Conservation (phyloP, 2,329 filamentous ascomycete genomes). For the Aspergillus thermomutatus region DNA sequence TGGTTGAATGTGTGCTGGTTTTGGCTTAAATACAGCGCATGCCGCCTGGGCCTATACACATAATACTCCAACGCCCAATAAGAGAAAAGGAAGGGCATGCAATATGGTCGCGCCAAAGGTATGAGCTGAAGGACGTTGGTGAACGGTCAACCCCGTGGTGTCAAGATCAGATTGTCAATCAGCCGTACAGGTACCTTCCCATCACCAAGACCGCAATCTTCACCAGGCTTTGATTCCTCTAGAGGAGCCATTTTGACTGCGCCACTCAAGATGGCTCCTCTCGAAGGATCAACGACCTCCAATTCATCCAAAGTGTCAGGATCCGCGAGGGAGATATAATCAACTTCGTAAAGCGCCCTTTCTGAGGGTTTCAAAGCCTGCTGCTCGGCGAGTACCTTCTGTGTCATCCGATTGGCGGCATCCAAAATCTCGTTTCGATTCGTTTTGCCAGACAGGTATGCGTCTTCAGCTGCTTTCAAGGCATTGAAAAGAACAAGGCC, state of each 20-base stretch:
- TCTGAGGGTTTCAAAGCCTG: constrained; percentile 55
- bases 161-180: constrained; percentile 87
- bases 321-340: constrained; percentile 90
- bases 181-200: constrained; percentile 75
- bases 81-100: neutral
- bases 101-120: neutral
- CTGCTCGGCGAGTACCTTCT: constrained; percentile 59
- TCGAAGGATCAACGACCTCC: constrained; percentile 62
- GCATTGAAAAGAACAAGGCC: constrained; percentile 70
- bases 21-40: neutral
- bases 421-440: constrained; percentile 67
- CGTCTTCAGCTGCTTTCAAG: constrained; percentile 65
- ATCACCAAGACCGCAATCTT: constrained; percentile 68
- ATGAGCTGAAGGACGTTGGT: neutral
- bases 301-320: constrained; percentile 79
- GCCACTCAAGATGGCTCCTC: constrained; percentile 81
- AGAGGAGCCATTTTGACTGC: constrained; percentile 86
- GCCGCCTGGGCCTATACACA: neutral
- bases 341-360: constrained; percentile 73
- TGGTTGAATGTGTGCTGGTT: neutral
- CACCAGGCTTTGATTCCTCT: constrained; percentile 64
- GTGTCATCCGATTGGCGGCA: constrained; percentile 62
- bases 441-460: constrained; percentile 55
- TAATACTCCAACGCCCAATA: neutral
- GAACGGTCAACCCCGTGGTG: constrained; percentile 26